Base-by-base conservation (phyloP, 495 filamentous ascomycete species). In the Xylaria cubensis region DNA sequence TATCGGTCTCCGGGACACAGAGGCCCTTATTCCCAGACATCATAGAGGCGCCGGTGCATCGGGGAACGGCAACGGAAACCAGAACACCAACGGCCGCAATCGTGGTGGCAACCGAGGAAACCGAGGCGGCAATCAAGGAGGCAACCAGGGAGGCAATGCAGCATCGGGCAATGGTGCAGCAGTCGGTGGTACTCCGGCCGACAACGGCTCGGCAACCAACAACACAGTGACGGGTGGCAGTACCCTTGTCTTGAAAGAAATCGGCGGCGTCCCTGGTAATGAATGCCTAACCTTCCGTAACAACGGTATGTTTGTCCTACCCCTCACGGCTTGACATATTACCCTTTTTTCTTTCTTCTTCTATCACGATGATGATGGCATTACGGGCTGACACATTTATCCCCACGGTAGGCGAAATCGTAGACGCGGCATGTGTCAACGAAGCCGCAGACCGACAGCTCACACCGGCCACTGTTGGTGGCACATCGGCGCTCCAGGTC, bases 261-360 rank as follows among this genome's bases (percentile, higher is more conserved):
- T 80, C 65, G 79, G 79, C 12, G 79, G 79, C 19, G 72, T 82
- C 39, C 62, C 69, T 2, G 77, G 77, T 63, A 80, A 82, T 39
- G 77, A 79, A 64, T 80, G 73, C 64, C 70, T 80, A 8, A 80
- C 80, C 41, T 76, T 80, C 65, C 77, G 79, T 55, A 82, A 82
- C 72, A 79, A 80, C 42, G 77, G 78, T 67, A 71, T 12, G 36
- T 64, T 17, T 17, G 34, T 9, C 66, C 21, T 13, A 48, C 5
- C 24, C 51, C 68, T 17, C 13, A 65, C 42, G 1, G 13, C 42
- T 65, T 19, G 42, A 10, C 12, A 29, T 44, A 1, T 44, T n/a
- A 42, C 26, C 26, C 8, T 32, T 34, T 42, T 13, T 42, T 42
- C 10, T 3, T 9, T 42, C 12, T 13, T 13, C 39, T 42, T 13